Evolutionary conservation across 768 basidiomycete species (phyloP), one percentile per base, ranked within the genome.

Genomic region (Lepiota venenata): DNA sequence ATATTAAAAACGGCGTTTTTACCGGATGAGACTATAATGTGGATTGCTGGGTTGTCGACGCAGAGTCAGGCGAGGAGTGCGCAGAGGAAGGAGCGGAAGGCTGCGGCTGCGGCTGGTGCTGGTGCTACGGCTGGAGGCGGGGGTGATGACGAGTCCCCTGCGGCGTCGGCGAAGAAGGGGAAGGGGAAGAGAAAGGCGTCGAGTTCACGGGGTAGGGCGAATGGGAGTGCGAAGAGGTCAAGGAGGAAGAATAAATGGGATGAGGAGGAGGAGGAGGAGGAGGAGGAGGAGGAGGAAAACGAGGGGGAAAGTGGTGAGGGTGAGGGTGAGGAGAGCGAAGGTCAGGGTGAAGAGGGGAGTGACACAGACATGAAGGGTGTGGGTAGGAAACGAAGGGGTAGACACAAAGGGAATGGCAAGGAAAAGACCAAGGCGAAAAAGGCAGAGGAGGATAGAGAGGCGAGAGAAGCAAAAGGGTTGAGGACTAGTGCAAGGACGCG

Each of bases 1-100:
- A 83, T 88, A 50, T 47, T 83, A 48, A 84, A 84, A 63, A 86
- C 80, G 0, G 71, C 79, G 3, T 93, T 88, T 63, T 70, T 94
- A 27, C 79, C 87, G 15, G 80, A 82, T 41, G 77, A 83, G 45
- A 79, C 81, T 11, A 56, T 78, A 16, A 58, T 67, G 15, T 87
- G 86, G 84, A 65, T 93, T 5, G 72, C 69, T 36, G 82, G 83
- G 47, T 66, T 74, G 52, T 70, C 71, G 25, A 73, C 72, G 37
- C 66, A 65, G 50, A 65, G 69, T 40, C 67, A 61, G 44, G 16
- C 71, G 78, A 73, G 64, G 67, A 74, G 27, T 43, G 38, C 80
- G 64, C 80, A 83, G 58, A 71, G 72, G 58, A 80, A 74, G 56
- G 79, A 85, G 27, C 71, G 74, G 29, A 83, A 80, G 65, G 61